Percentiles rank a stretch among this genome's conserved stretches.
Evolutionary conservation across 2,329 filamentous ascomycete genomes (phyloP).

Genomic region (Gremmenia infestans): DNA sequence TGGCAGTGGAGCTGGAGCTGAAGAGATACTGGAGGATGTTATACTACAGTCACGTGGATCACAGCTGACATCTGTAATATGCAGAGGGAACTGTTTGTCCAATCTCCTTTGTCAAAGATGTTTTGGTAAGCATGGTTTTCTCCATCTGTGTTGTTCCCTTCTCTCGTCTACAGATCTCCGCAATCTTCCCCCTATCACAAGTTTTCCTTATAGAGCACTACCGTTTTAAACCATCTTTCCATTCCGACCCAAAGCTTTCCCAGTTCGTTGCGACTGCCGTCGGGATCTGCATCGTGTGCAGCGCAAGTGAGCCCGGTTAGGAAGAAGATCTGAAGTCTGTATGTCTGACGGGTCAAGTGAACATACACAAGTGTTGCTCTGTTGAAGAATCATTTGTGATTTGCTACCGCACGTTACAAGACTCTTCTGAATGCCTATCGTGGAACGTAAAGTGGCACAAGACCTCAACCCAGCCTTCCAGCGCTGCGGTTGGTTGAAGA

Average conservation of each 20-base stretch:
- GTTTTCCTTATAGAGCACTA: not conserved
- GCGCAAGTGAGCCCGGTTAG: not conserved
- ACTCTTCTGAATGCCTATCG: not conserved
- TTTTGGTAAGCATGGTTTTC: slow-evolving; percentile 57
- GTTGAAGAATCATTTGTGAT: slow-evolving; percentile 3
- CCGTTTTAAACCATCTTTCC: not conserved
- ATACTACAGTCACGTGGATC: slow-evolving; percentile 12
- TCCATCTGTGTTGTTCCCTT: slow-evolving; percentile 1
- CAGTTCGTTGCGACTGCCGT: not conserved
- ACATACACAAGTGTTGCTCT: slow-evolving; percentile 11
- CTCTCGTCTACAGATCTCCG: not conserved
- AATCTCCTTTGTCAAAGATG: slow-evolving; percentile 79
- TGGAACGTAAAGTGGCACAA: not conserved
- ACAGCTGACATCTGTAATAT: slow-evolving; percentile 14
- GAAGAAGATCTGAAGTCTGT: not conserved
- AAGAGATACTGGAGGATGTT: not conserved
- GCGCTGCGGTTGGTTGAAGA: slow-evolving; percentile 11
- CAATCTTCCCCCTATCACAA: not conserved
- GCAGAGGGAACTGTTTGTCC: slow-evolving; percentile 77
- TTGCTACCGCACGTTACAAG: slow-evolving; percentile 5
- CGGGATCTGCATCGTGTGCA: not conserved
- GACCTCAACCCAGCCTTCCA: not conserved
- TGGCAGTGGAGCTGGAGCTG: not conserved
- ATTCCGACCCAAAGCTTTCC: not conserved
- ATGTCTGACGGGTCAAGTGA: slow-evolving; percentile 11